Evolutionary conservation across 495 filamentous ascomycete genomes (phyloP), one percentile per base, ranked within the genome.

Genomic region (Aspergillus steynii): DNA sequence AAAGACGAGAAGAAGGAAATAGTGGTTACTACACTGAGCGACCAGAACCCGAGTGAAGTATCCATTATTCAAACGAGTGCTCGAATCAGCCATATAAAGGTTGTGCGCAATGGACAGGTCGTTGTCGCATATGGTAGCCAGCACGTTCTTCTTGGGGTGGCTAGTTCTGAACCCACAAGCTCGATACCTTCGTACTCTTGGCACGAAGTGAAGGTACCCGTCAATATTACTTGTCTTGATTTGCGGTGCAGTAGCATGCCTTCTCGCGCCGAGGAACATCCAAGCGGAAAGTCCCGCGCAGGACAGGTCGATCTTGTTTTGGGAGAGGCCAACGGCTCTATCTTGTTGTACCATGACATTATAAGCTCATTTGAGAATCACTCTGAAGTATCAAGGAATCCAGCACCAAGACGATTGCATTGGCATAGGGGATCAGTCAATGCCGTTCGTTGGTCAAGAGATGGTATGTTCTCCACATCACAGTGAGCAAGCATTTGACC

Each of bases 371-470:
- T 95, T 5, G 76, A 67, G 46, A 64, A 58, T 32, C 61, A 62
- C 61, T 51, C n/a, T 45, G 72, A 66, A 59, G 71, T 70, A 26
- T 69, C 68, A 6, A 88, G 84, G 65, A 76, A 63, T 58, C 62
- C 59, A 55, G 56, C 65, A 28, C 75, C 74, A n/a, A 72, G 77
- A n/a, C 73, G 74, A 29, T 76, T 94, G 29, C 96, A 98, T 69
- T 99, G 95, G 95, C 95, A 99, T 73, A 84, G 96, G 66, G 86
- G 87, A 58, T 83, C 86, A 29, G 93, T 96, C 3, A 85, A 84
- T 65, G 82, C 89, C 8, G 80, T 96, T 47, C 93, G 92, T 70
- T 97, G 90, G 88, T 96, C 94, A 27, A 80, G 76, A 66, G 94
- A 98, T 82, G 96, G 95, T 95, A 84, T 65, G 85, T 71, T 56